Evolutionary conservation across 192 early-diverging fungal genomes (phyloP).

Genomic region (Thoreauomyces humboldtii): DNA sequence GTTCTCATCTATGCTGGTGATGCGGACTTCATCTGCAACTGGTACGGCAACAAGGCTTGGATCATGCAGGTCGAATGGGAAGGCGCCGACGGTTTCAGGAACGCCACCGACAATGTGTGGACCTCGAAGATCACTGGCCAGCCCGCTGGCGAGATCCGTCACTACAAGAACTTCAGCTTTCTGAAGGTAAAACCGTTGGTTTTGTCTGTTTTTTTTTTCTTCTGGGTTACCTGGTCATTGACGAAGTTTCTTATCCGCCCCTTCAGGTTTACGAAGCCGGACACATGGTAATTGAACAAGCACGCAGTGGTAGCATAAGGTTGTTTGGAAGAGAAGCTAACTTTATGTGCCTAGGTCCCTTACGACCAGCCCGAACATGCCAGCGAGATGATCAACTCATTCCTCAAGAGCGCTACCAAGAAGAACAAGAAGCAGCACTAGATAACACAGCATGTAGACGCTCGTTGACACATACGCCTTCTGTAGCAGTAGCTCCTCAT

Average conservation of each 20-base stretch:
- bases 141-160: constrained; percentile 66
- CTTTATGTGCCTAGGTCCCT: constrained; percentile 55
- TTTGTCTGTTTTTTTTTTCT: no score
- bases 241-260: no score
- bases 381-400: constrained; percentile 85
- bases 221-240: no score
- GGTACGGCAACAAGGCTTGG: constrained; percentile 90
- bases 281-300: constrained; percentile 50
- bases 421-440: no score
- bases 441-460: no score
- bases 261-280: constrained; percentile 84
- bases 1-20: constrained; percentile 91
- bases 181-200: no score
- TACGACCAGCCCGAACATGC: constrained; percentile 84
- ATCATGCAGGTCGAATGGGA: constrained; percentile 79
- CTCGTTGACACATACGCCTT: no score
- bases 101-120: constrained; percentile 72
- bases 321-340: no score
- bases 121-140: constrained; percentile 52
- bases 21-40: constrained; percentile 90
- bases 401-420: constrained; percentile 51
- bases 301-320: no score
- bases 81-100: constrained; percentile 67
- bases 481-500: no score
- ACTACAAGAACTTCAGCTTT: constrained; percentile 74